phyloP scores from a whole-genome alignment of 1,284 basidiomycete genomes.

The Ceratobasidium sp. region DNA sequence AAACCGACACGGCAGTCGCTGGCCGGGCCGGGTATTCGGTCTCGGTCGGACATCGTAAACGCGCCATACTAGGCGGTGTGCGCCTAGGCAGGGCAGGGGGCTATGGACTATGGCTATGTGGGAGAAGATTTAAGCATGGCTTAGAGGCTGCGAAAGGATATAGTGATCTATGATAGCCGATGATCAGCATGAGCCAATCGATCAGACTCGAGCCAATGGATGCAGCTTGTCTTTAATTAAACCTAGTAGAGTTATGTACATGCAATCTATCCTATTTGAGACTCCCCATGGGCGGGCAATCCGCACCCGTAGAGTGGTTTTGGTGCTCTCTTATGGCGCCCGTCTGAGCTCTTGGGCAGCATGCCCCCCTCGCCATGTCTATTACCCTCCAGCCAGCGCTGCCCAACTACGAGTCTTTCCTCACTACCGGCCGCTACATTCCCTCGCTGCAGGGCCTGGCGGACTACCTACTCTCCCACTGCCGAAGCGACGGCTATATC shows the following conservation, averaged over 20 bases:
- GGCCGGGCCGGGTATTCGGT: conserved; percentile 58
- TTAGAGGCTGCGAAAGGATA: conserved; percentile 26
- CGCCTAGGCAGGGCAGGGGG: not conserved
- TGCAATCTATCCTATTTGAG: conserved; percentile 30
- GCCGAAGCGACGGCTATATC: conserved; percentile 27
- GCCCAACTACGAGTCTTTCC: conserved; percentile 33
- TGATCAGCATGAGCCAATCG: conserved; percentile 3
- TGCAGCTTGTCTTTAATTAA: conserved; percentile 23
- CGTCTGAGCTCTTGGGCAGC: not conserved
- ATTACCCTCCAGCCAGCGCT: conserved; percentile 21
- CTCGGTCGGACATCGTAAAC: conserved; percentile 48
- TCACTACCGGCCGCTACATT: conserved; percentile 29
- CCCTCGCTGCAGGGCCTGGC: conserved; percentile 10
- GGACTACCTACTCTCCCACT: conserved; percentile 32
- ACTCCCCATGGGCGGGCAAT: not conserved
- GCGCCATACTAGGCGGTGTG: conserved; percentile 35
- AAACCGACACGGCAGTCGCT: conserved; percentile 87
- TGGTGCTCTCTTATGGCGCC: not conserved
- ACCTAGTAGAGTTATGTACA: conserved; percentile 4
- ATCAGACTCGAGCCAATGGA: conserved; percentile 29
- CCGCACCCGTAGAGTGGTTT: not conserved
- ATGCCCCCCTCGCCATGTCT: conserved; percentile 15
- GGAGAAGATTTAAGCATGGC: conserved; percentile 1
- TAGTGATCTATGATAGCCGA: conserved; percentile 34
- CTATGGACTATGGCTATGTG: conserved; percentile 1